Evolutionary conservation across 805 yeast species (phyloP), one percentile per base, ranked within the genome.

Genomic region (Komagataella pastoris): DNA sequence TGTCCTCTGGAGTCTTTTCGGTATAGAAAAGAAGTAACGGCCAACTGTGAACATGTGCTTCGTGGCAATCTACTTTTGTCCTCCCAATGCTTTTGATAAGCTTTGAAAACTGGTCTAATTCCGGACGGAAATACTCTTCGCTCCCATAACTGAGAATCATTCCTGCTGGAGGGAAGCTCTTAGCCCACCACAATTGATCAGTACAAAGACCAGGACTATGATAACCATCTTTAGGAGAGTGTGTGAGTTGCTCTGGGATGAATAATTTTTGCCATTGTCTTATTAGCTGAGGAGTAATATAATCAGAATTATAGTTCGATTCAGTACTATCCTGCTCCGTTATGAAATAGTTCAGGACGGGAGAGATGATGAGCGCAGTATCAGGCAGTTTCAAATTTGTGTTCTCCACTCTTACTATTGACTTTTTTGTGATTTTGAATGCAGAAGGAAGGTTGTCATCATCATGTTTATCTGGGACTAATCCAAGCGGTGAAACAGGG

Each of bases 31-130:
- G 60, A 4, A 71, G 53, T 24, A 77, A 59, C 7, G 79, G 80
- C 80, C 81, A 76, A 17, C 74, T 66, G 54, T 77, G 81, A 2
- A 71, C 58, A 51, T 65, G 69, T 30, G 65, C 62, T 2, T 57
- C 58, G 46, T 64, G 66, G 17, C 61, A 59, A 53, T 68, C 67
- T 12, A 68, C 57, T 49, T 67, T 66, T 8, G 73, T 60, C 17
- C 62, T 55, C 3, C 71, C 68, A 19, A 59, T 58, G 17, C 54
- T 49, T 17, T 57, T 52, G 46, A 71, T 56, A 10, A 53, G 49
- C 5, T 50, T 50, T 10, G 63, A 60, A 49, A 75, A 61, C 40
- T 61, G 59, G 49, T 63, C 66, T 24, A 74, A 66, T 45, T 74
- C 74, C 1, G 56, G 53, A n/a, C 65, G 61, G 46, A 69, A 58